Base-by-base conservation (phyloP, 306 rosid species). In the Trichosanthes truncata region DNA sequence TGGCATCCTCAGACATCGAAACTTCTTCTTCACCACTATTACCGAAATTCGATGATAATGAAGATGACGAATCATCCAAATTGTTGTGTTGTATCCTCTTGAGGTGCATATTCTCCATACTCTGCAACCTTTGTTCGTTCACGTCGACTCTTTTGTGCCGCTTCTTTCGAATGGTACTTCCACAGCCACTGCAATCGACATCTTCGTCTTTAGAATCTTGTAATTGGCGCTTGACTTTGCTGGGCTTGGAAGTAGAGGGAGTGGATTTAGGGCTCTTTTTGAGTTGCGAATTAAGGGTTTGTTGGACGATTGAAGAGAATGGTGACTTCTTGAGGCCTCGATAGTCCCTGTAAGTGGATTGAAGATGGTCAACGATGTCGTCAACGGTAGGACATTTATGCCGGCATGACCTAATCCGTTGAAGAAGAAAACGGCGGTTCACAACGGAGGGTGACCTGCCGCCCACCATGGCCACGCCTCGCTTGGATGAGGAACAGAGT, bases 1-100 rank as follows among this genome's bases (percentile, higher is more conserved):
- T 35, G 1, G 90, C 88, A 18, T 93, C 96, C 85, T 93, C 97
- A 41, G 88, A 91, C 35, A 87, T 84, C 9, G 89, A 86, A 18
- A 74, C 83, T 9, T 81, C 81, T 20, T 10, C 60, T 3, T 57
- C 63, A 0, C 29, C 15, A 5, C 81, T 86, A 8, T 82, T 88
- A 1, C 55, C 7, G 7, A 29, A 57, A 57, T 55, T 23, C 8
- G 61, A 55, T 3, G 29, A 55, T 4, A 26, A 20, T 3, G 60
- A 21, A 21, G 33, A 21, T 0, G 63, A 57, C 31, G 15, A 23
- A 57, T 57, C 63, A 57, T 84, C 86, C 65, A 45, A 74, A 69
- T 38, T 29, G 1, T 12, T 57, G 1, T 23, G 33, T 4, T 57
- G 29, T 3, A 23, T 57, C 33, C 6, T 57, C 6, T 5, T 57